Evolutionary conservation across 2,329 filamentous ascomycete species (phyloP).

Genomic region (Blumeriella jaapii): DNA sequence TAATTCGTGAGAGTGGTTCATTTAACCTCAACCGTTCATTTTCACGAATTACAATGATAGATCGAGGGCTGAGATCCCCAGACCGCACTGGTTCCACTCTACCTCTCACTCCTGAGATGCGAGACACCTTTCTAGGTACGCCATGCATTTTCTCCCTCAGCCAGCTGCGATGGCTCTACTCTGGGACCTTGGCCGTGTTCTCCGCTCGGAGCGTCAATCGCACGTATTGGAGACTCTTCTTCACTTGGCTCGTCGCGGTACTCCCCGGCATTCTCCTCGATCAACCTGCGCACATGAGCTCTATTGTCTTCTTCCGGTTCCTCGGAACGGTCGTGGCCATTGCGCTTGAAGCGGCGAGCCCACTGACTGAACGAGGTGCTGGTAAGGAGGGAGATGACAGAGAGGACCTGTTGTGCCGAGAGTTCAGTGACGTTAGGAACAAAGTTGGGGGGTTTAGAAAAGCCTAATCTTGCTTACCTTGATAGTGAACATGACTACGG

Average conservation of each 20-base stretch:
- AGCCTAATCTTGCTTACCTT: constrained; percentile 40
- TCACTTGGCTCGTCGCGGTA: constrained; percentile 18
- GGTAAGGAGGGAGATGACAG: constrained; percentile 21
- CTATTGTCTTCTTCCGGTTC: constrained; percentile 17
- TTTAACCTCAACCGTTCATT: no score
- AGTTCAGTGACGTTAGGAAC: neutral
- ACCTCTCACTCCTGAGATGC: no score
- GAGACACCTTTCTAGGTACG: constrained; percentile 11
- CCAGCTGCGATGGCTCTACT: constrained; percentile 20
- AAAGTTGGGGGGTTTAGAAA: neutral
- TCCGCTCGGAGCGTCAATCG: constrained; percentile 3
- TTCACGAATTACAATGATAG: no score
- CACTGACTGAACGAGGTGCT: constrained; percentile 17
- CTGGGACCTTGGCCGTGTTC: constrained; percentile 12
- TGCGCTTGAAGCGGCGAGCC: constrained; percentile 12
- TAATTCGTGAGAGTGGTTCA: no score
- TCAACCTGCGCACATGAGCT: constrained; percentile 17
- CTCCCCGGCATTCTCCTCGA: constrained; percentile 17
- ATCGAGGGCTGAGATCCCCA: no score
- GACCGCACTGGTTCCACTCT: no score
- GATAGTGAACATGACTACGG: constrained; percentile 40
- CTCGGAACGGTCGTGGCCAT: constrained; percentile 10
- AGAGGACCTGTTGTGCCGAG: constrained; percentile 12
- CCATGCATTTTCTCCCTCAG: constrained; percentile 17
- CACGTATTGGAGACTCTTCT: neutral